Conservation (phyloP, 225 moss, liverwort and hornwort species). For the Marchantia paleacea region DNA sequence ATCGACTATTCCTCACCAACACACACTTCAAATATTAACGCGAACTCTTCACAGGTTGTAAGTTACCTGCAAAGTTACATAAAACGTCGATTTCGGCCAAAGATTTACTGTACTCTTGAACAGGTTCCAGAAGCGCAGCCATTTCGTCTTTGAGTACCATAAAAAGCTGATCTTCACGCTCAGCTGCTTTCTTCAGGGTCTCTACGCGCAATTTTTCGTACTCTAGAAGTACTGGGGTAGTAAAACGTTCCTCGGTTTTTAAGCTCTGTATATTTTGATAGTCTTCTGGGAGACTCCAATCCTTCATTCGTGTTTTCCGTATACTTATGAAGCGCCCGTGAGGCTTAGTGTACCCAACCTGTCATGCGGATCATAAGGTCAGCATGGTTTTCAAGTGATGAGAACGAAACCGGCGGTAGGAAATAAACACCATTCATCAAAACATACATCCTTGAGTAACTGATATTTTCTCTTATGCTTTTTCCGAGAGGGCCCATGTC, state of each 20-base stretch:
- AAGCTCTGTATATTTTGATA: conserved; percentile 64
- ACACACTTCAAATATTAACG: background rate
- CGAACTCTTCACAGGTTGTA: background rate
- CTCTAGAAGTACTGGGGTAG: conserved; percentile 53
- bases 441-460: too few species aligned
- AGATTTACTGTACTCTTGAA: conserved; percentile 58
- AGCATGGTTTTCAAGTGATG: conserved; percentile 12
- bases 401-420: background rate
- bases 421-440: too few species aligned
- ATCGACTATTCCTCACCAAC: background rate
- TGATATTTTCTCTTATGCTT: too few species aligned
- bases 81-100: conserved; percentile 68
- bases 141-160: conserved; percentile 56
- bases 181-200: conserved; percentile 50
- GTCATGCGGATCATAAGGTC: conserved; percentile 10
- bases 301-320: conserved; percentile 60
- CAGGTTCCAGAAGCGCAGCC: conserved; percentile 47
- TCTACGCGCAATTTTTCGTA: conserved; percentile 55
- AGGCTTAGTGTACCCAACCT: conserved; percentile 59
- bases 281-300: conserved; percentile 47
- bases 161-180: conserved; percentile 61
- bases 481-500: too few species aligned
- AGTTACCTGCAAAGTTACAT: conserved; percentile 64
- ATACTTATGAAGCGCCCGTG: conserved; percentile 60
- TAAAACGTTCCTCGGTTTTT: conserved; percentile 67